Evolutionary conservation across 2,329 filamentous ascomycete genomes (phyloP).

Genomic region (Podosphaera fusca): DNA sequence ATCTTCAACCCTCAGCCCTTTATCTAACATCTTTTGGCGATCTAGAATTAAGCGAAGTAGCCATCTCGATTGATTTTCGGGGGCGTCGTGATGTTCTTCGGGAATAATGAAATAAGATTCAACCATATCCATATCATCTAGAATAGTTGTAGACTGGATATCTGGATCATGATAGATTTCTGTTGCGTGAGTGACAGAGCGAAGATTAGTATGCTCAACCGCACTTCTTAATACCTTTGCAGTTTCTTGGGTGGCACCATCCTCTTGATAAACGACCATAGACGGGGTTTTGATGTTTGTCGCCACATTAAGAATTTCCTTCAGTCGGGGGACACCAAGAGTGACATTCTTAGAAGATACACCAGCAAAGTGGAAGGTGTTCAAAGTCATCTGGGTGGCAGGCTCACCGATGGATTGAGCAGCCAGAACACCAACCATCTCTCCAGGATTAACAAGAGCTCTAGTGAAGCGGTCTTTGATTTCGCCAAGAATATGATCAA

Average conservation of each 20-base stretch:
- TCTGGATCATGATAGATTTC: slow-evolving; percentile 97
- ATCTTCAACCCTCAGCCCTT: slow-evolving; percentile 74
- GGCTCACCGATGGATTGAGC: slow-evolving; percentile 98
- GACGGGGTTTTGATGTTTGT: slow-evolving; percentile 97
- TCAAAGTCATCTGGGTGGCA: slow-evolving; percentile 96
- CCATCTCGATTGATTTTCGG: slow-evolving; percentile 76
- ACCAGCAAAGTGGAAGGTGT: slow-evolving; percentile 99
- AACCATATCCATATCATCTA: slow-evolving; percentile 77
- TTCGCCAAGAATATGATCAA: slow-evolving; percentile 79
- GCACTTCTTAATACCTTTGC: slow-evolving; percentile 70
- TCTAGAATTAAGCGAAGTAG: slow-evolving; percentile 81
- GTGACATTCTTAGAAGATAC: slow-evolving; percentile 99
- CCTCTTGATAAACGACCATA: slow-evolving; percentile 73
- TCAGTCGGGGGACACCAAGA: slow-evolving; percentile 92
- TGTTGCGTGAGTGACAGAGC: slow-evolving; percentile 72
- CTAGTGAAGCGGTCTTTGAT: slow-evolving; percentile 73
- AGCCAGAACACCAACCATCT: slow-evolving; percentile 96
- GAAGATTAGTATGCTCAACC: slow-evolving; percentile 85
- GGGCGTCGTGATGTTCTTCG: slow-evolving; percentile 40
- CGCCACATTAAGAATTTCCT: slow-evolving; percentile 96
- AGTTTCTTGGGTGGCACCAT: slow-evolving; percentile 45
- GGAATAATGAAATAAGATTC: slow-evolving; percentile 92
- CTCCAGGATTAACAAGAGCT: slow-evolving; percentile 70
- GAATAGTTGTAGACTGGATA: slow-evolving; percentile 63
- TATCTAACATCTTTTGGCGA: slow-evolving; percentile 85